phyloP scores from a whole-genome alignment of 495 filamentous ascomycete genomes.

The Hypoxylon lienhwacheense region DNA sequence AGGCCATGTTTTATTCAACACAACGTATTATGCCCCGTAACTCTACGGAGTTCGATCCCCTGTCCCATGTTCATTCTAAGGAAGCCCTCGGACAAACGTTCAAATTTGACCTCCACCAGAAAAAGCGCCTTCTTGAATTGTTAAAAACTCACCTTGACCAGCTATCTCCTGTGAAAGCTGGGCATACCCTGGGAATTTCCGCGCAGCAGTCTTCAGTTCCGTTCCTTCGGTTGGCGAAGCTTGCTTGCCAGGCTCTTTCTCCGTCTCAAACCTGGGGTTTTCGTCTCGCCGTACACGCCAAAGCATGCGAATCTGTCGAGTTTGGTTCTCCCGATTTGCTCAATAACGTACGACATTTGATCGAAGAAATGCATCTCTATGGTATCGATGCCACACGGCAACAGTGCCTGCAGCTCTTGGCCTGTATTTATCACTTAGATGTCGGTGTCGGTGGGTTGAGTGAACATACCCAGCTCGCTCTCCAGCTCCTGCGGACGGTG shows the following conservation, averaged over 20 bases:
- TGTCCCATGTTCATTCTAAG: slow-evolving; percentile 15
- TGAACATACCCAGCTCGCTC: slow-evolving; percentile 35
- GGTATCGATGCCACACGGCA: slow-evolving; percentile 39
- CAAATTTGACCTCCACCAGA: slow-evolving; percentile 30
- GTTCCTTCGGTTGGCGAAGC: slow-evolving; percentile 34
- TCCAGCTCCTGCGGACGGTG: slow-evolving; percentile 44
- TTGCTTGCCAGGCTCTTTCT: slow-evolving; percentile 32
- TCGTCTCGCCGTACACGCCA: slow-evolving; percentile 36
- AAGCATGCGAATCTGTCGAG: slow-evolving; percentile 9
- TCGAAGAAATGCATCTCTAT: slow-evolving; percentile 37
- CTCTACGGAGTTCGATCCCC: slow-evolving; percentile 2
- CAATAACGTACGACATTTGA: slow-evolving; percentile 8
- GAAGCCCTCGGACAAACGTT: slow-evolving; percentile 21
- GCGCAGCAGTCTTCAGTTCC: slow-evolving; percentile 4
- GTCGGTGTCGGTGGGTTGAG: neutral
- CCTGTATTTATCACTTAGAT: slow-evolving; percentile 37
- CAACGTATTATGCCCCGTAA: neutral
- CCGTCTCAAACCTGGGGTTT: slow-evolving; percentile 37
- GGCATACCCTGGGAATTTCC: neutral
- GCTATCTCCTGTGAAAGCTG: slow-evolving; percentile 7
- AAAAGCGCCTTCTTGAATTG: slow-evolving; percentile 29
- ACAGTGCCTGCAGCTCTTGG: slow-evolving; percentile 39
- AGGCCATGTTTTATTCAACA: slow-evolving; percentile 29
- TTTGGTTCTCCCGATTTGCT: neutral
- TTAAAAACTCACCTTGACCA: slow-evolving; percentile 23